Base-by-base conservation (phyloP, 805 yeast species). In the Dipodascopsis uninucleata region DNA sequence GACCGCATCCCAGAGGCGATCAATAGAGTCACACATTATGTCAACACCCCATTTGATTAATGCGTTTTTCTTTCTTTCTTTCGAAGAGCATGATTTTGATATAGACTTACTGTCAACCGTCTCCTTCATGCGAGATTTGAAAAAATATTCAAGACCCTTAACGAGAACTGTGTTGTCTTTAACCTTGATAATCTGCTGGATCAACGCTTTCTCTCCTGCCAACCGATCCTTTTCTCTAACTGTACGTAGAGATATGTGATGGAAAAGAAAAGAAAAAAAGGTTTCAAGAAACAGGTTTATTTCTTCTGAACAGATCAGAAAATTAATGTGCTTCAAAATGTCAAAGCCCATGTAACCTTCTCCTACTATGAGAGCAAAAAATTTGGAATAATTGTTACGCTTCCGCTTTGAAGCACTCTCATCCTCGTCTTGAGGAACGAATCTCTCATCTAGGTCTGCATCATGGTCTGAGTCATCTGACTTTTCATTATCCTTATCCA, bases 271-370 rank as follows among this genome's bases (percentile, higher is more conserved):
- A 12, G n/a, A 20, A 28, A 52, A 42, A 20, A 50, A 37, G 17
- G 28, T 31, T 32, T 28, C 29, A 29, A 51, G 16, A 28, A 51
- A 51, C 21, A 43, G 45, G n/a, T 32, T 34, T 47, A 43, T 49
- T 9, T 44, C 40, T 24, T 40, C 38, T 17, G 40, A 35, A 22
- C 35, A 29, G 23, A 39, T 35, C 32, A 51, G 28, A 26, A 48
- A 45, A 39, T 43, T 56, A 24, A 32, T 60, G 60, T 31, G 55
- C 55, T 17, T 62, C 53, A 93, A 71, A 2, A 84, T 65, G 58
- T 85, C 89, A 37, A 93, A 68, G 2, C 87, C 79, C 49, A 90
- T 68, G 0, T 81, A 72, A 1, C 84, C 85, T 57, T 85, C 87
- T 2, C 84, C 79, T 14, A 89, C 74, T 34, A 93, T 61, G 39